Evolutionary conservation across 2,329 filamentous ascomycete species (phyloP).

Genomic region (Dryadomyces quercus-mongolicae): DNA sequence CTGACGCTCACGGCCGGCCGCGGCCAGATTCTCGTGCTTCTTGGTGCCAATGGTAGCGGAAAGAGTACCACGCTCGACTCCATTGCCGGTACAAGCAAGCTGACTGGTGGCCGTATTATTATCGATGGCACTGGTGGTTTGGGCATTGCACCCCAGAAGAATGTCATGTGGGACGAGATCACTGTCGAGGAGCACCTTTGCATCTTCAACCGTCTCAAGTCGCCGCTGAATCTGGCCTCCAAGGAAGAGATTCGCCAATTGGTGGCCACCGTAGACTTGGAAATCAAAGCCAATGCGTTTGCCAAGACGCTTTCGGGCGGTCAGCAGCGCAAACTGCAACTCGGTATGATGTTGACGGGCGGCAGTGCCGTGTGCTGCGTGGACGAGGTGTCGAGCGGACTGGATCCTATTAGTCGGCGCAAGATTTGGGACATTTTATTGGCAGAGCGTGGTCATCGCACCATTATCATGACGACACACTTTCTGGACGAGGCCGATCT

Average conservation of each 20-base stretch:
- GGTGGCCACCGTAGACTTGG: constrained; percentile 61
- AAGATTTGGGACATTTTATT: constrained; percentile 94
- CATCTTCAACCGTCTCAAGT: constrained; percentile 77
- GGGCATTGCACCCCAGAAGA: constrained; percentile 84
- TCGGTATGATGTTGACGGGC: constrained; percentile 92
- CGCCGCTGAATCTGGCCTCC: constrained; percentile 40
- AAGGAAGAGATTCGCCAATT: constrained; percentile 49
- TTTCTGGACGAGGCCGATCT: constrained; percentile 90
- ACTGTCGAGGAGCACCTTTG: constrained; percentile 75
- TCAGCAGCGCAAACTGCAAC: constrained; percentile 82
- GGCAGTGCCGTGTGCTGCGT: constrained; percentile 81
- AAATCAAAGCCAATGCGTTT: constrained; percentile 57
- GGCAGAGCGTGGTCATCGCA: constrained; percentile 68
- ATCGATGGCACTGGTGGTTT: constrained; percentile 70
- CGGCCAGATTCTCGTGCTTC: constrained; percentile 74
- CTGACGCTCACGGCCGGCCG: constrained; percentile 59
- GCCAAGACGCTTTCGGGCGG: constrained; percentile 77
- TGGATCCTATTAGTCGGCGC: constrained; percentile 73
- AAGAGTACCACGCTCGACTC: constrained; percentile 85
- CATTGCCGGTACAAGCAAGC: constrained; percentile 68
- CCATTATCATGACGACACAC: constrained; percentile 82
- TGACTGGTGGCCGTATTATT: constrained; percentile 64
- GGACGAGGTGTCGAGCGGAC: constrained; percentile 79
- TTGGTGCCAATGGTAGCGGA: constrained; percentile 82
- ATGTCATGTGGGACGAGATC: constrained; percentile 83